Percentiles rank a stretch among this genome's conserved stretches.
phyloP scores from a whole-genome alignment of 306 rosid genomes.

The Trifolium subterraneum region DNA sequence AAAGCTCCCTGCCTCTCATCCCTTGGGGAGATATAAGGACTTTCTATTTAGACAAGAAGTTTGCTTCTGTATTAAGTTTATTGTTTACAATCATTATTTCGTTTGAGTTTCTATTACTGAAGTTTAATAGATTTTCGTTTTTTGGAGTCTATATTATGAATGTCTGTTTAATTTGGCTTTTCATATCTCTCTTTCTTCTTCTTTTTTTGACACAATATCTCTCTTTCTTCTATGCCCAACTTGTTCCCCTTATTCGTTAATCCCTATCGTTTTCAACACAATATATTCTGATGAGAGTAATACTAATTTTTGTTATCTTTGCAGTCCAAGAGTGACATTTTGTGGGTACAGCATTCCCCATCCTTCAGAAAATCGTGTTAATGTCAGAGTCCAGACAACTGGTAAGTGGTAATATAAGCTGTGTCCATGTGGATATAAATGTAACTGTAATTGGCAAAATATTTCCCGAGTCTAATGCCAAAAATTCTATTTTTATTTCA shows the following conservation, averaged over 20 bases:
- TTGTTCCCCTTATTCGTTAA: slow-evolving; percentile 11
- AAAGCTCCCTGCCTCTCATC: neutral
- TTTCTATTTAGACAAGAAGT: neutral
- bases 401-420: slow-evolving; percentile 67
- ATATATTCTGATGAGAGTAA: slow-evolving; percentile 21
- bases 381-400: slow-evolving; percentile 80
- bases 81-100: slow-evolving; percentile 3
- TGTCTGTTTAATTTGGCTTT: slow-evolving; percentile 5
- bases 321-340: slow-evolving; percentile 75
- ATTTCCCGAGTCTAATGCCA: slow-evolving; percentile 8
- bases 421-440: neutral
- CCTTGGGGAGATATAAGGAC: neutral
- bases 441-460: slow-evolving; percentile 18
- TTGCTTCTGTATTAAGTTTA: neutral
- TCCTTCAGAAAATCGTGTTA: slow-evolving; percentile 85
- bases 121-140: slow-evolving; percentile 16
- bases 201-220: too few relatives aligned
- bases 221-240: neutral
- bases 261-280: neutral
- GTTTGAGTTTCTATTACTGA: neutral
- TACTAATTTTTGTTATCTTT: slow-evolving; percentile 41
- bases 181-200: neutral
- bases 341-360: slow-evolving; percentile 92
- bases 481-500: slow-evolving; percentile 3
- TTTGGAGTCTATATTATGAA: neutral